phyloP scores from a whole-genome alignment of 257 asterid genomes.

The Solanum sejunctum region DNA sequence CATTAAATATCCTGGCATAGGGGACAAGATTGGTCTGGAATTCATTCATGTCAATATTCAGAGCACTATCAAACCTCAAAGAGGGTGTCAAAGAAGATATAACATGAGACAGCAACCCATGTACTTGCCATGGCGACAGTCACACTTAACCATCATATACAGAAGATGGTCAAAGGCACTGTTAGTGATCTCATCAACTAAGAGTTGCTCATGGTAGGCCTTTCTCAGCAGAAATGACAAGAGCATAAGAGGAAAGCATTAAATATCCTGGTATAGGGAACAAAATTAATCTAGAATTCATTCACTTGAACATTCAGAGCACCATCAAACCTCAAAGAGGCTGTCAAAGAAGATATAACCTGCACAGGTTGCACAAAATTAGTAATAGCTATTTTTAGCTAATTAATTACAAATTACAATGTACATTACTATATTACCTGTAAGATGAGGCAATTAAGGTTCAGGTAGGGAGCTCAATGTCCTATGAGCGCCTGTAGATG shows the following conservation, averaged over 20 bases:
- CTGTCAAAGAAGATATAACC: slow-evolving; percentile 9
- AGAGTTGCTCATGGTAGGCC: slow-evolving; percentile 2
- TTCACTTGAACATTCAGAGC: slow-evolving; percentile 6
- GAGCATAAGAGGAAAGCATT: slow-evolving; percentile 5
- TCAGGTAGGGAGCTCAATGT: slow-evolving; percentile 14
- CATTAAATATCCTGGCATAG: slow-evolving; percentile 2
- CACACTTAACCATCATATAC: slow-evolving; percentile 5
- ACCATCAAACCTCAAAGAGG: slow-evolving; percentile 4
- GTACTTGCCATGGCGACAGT: slow-evolving; percentile 7
- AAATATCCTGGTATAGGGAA: slow-evolving; percentile 3
- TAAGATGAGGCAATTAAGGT: slow-evolving; percentile 4
- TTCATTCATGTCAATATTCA: slow-evolving; percentile 6
- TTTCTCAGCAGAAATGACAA: slow-evolving; percentile 3
- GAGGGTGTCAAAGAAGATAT: slow-evolving; percentile 7
- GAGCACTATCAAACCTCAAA: slow-evolving; percentile 1
- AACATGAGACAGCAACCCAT: slow-evolving; percentile 10
- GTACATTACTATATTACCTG: background rate
- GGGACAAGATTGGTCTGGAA: slow-evolving; percentile 7
- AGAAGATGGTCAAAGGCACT: slow-evolving; percentile 8
- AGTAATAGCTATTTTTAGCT: background rate
- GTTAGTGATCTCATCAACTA: slow-evolving; percentile 5
- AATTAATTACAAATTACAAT: too few species aligned
- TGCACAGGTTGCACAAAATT: background rate
- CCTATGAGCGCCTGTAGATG: slow-evolving; percentile 10
- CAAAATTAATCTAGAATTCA: slow-evolving; percentile 5